Percentiles rank a stretch among this genome's conserved stretches.
Evolutionary conservation across 2,329 filamentous ascomycete species (phyloP).

Genomic region (Pseudopyricularia javanii): DNA sequence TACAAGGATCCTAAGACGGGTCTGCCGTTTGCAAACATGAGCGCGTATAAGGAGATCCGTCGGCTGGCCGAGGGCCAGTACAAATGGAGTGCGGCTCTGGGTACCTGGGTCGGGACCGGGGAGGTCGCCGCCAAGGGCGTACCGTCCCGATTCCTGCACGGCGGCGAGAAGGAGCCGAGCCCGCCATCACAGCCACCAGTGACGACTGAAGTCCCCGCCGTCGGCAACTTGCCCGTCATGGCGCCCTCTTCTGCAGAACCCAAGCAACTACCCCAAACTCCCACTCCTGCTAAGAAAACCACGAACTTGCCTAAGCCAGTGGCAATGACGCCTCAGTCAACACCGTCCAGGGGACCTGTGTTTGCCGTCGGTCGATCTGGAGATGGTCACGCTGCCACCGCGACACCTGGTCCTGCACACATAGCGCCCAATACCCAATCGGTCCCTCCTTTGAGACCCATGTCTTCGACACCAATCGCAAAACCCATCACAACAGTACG

Average conservation of each 20-base stretch:
- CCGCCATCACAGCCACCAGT: background rate
- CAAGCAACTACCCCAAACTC: background rate
- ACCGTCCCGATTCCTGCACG: slow-evolving; percentile 56
- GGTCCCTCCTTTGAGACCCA: background rate
- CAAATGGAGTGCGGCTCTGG: slow-evolving; percentile 69
- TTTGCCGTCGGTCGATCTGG: background rate
- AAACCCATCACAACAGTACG: background rate
- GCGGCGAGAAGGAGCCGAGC: slow-evolving; percentile 11
- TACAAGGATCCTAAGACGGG: slow-evolving; percentile 81
- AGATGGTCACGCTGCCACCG: background rate
- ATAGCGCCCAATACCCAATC: background rate
- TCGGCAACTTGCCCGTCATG: background rate
- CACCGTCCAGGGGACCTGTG: background rate
- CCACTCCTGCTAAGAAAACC: background rate
- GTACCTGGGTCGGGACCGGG: slow-evolving; percentile 65
- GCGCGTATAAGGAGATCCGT: slow-evolving; percentile 74
- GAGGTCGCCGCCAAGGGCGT: slow-evolving; percentile 60
- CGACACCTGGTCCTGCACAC: background rate
- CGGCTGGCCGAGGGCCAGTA: slow-evolving; percentile 62
- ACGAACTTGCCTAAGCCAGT: background rate
- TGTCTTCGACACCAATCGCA: background rate
- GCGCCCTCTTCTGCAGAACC: background rate
- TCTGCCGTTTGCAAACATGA: slow-evolving; percentile 65
- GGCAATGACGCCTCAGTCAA: background rate
- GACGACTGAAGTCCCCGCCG: background rate